Conservation (phyloP, 2,329 filamentous ascomycete genomes). For the Cytospora paraplurivora region DNA sequence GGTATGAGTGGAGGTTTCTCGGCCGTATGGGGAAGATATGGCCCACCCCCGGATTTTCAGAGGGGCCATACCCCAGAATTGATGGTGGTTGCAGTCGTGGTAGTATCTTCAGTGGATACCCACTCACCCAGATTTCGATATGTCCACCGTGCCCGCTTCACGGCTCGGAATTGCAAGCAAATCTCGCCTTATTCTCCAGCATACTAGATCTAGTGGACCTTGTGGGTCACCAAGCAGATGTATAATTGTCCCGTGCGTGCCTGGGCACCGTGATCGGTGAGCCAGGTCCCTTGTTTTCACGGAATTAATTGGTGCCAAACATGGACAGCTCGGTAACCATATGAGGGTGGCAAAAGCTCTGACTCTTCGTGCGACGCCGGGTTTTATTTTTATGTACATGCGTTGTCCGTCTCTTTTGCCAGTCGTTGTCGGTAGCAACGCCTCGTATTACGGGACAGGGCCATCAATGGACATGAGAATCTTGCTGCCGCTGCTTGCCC, state of each 20-base stretch:
- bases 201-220: neutral
- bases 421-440: slow-evolving; percentile 11
- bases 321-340: slow-evolving; percentile 5
- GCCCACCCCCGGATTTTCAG: slow-evolving; percentile 21
- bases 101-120: too few species aligned
- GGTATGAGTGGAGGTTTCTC: neutral
- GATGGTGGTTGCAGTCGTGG: too few species aligned
- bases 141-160: too few species aligned
- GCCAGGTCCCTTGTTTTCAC: neutral
- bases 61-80: neutral
- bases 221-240: neutral
- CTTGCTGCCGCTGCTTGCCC: neutral
- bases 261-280: neutral
- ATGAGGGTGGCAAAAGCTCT: slow-evolving; percentile 20
- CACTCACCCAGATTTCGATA: too few species aligned
- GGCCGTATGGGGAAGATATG: neutral
- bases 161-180: too few species aligned
- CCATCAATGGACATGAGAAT: slow-evolving; percentile 1
- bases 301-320: slow-evolving; percentile 8
- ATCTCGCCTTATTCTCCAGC: too few species aligned
- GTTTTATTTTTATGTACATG: neutral
- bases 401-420: slow-evolving; percentile 10
- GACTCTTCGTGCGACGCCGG: slow-evolving; percentile 11
- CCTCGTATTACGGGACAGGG: slow-evolving; percentile 6
- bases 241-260: neutral